Evolutionary conservation across 495 filamentous ascomycete genomes (phyloP).

Genomic region (Cairneyella variabilis): DNA sequence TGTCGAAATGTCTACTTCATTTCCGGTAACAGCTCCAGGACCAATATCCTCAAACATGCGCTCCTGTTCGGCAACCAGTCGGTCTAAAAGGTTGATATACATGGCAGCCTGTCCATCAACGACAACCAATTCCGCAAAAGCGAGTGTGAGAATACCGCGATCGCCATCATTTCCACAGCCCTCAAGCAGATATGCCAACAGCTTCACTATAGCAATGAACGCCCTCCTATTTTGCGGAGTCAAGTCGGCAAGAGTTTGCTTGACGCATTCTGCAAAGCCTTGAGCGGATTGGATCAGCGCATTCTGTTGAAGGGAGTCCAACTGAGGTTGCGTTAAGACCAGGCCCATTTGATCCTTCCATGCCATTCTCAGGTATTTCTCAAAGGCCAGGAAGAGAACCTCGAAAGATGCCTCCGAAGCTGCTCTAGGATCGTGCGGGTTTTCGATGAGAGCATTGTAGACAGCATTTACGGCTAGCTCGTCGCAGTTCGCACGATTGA

Average conservation of each 20-base stretch:
- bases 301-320: constrained; percentile 68
- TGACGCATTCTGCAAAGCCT: constrained; percentile 86
- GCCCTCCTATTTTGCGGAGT: constrained; percentile 90
- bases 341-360: constrained; percentile 89
- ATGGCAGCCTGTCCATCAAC: constrained; percentile 72
- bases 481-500: constrained; percentile 66
- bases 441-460: constrained; percentile 85
- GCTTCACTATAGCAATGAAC: constrained; percentile 75
- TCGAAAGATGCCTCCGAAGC: constrained; percentile 77
- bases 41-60: constrained; percentile 73
- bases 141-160: constrained; percentile 81
- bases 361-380: constrained; percentile 84
- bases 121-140: constrained; percentile 85
- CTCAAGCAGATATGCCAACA: constrained; percentile 85
- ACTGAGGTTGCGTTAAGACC: constrained; percentile 59
- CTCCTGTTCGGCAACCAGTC: constrained; percentile 89
- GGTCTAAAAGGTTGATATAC: constrained; percentile 87
- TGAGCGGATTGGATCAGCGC: constrained; percentile 68
- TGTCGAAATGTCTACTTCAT: constrained; percentile 24
- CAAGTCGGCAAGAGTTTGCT: constrained; percentile 69
- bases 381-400: constrained; percentile 89
- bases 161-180: constrained; percentile 94
- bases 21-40: constrained; percentile 36
- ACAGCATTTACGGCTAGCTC: constrained; percentile 81
- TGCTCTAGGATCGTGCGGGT: constrained; percentile 67